Conservation (phyloP, 345 rosid genomes). For the Gossypioides kirkii region DNA sequence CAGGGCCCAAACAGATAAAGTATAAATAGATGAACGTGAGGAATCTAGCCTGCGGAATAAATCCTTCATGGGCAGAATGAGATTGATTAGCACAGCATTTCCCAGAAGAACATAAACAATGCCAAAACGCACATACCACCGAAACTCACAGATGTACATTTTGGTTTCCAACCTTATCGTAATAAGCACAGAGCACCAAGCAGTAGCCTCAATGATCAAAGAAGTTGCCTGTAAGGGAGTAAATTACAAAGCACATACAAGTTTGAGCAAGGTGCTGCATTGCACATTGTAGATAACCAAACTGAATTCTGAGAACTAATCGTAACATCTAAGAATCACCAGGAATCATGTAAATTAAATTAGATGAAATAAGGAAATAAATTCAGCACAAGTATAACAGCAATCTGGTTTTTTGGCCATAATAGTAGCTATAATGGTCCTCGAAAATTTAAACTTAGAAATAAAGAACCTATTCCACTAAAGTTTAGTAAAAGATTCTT, state of each 20-base stretch:
- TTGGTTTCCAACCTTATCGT: conserved; percentile 64
- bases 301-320: not conserved
- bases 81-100: conserved; percentile 76
- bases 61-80: conserved; percentile 50
- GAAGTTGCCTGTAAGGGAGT: conserved; percentile 48
- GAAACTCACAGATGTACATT: conserved; percentile 57
- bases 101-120: conserved; percentile 77
- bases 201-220: conserved; percentile 51
- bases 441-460: not conserved
- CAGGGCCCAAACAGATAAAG: not conserved
- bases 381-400: not conserved
- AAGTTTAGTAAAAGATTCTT: not conserved
- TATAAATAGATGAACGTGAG: not conserved
- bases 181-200: conserved; percentile 82
- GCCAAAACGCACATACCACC: conserved; percentile 87
- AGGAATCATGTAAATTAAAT: not conserved
- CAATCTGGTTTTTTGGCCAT: not conserved
- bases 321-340: not conserved
- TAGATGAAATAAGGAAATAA: not conserved
- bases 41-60: conserved; percentile 45
- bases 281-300: not conserved
- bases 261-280: not conserved
- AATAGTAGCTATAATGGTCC: not conserved
- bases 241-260: not conserved
- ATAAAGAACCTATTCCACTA: not conserved